These are phyloP conservation scores for Entomortierella beljakovae DNA, from an alignment of 192 early-diverging fungal genomes.

Conservation along the genomic window DNA sequence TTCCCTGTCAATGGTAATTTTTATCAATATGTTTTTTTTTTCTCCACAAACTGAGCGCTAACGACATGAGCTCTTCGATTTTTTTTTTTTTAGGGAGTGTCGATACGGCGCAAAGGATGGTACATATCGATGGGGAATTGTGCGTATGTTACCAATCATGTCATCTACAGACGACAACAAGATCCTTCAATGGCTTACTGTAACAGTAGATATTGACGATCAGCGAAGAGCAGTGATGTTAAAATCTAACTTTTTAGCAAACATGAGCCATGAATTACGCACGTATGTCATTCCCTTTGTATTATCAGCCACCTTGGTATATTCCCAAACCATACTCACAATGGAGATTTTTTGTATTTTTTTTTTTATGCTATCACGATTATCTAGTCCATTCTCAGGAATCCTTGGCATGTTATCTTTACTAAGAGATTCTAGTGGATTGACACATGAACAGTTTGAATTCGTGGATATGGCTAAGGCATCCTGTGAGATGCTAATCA, in stretches of 20 bases:
- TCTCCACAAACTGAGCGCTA: too few species aligned
- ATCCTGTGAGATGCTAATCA: constrained; percentile 61
- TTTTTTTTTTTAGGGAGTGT: constrained; percentile 23
- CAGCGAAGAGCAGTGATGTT: constrained; percentile 55
- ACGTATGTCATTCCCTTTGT: constrained; percentile 53
- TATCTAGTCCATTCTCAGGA: constrained; percentile 62
- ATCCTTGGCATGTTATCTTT: constrained; percentile 63
- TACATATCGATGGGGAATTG: constrained; percentile 35
- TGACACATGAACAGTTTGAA: constrained; percentile 61
- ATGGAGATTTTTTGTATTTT: not conserved
- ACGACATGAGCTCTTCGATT: too few species aligned
- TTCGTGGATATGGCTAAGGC: constrained; percentile 64
- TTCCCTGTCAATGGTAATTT: constrained; percentile 39
- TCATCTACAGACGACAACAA: constrained; percentile 6
- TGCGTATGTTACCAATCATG: constrained; percentile 48
- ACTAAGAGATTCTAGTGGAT: constrained; percentile 48
- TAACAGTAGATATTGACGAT: constrained; percentile 50
- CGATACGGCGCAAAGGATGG: constrained; percentile 40
- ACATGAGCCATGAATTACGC: constrained; percentile 83
- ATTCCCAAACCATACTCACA: not conserved
- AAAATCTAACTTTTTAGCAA: constrained; percentile 76
- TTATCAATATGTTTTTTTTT: not conserved
- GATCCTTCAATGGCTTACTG: constrained; percentile 47
- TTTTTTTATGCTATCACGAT: not conserved
- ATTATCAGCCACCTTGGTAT: too few species aligned